Percentiles rank a stretch among this genome's conserved stretches.
Conservation (phyloP, 2,329 filamentous ascomycete genomes). For the Paraconiothyrium sp. region DNA sequence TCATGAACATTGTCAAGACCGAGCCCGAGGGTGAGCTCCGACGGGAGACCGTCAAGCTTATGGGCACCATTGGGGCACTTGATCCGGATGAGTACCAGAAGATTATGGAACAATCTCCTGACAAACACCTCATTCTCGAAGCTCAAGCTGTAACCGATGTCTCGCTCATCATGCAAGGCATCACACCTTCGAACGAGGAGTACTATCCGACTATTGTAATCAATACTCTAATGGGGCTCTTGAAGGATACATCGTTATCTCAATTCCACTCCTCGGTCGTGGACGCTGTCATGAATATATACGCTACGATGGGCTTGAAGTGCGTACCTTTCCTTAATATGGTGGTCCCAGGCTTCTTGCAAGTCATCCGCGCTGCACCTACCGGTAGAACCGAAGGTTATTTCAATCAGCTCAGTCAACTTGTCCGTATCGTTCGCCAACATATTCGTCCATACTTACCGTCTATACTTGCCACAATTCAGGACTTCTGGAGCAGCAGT, state of each 20-base stretch:
- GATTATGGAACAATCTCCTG: constrained; percentile 87
- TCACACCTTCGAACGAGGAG: constrained; percentile 96
- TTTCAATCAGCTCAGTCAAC: constrained; percentile 92
- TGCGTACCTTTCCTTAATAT: constrained; percentile 94
- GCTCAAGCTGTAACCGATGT: constrained; percentile 85
- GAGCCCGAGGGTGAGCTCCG: constrained; percentile 87
- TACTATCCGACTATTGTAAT: constrained; percentile 99
- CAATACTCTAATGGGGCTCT: constrained; percentile 89
- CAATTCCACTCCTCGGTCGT: constrained; percentile 95
- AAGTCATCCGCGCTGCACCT: constrained; percentile 85
- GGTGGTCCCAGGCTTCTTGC: constrained; percentile 92
- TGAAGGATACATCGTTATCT: constrained; percentile 88
- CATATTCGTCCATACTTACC: constrained; percentile 93
- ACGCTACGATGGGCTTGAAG: constrained; percentile 93
- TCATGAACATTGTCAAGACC: constrained; percentile 93
- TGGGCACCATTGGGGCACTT: constrained; percentile 92
- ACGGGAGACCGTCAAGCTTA: constrained; percentile 94
- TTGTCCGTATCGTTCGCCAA: constrained; percentile 94
- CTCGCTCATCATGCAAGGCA: constrained; percentile 95
- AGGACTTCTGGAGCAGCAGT: constrained; percentile 88
- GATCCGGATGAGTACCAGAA: constrained; percentile 97
- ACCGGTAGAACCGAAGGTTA: constrained; percentile 87
- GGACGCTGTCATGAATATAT: constrained; percentile 98
- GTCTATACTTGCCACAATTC: constrained; percentile 84
- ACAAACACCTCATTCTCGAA: constrained; percentile 76